A percentile compares a stretch with the other conserved stretches of the same genome.
phyloP scores from a whole-genome alignment of 768 basidiomycete genomes.

The Leccinum rimulosum region DNA sequence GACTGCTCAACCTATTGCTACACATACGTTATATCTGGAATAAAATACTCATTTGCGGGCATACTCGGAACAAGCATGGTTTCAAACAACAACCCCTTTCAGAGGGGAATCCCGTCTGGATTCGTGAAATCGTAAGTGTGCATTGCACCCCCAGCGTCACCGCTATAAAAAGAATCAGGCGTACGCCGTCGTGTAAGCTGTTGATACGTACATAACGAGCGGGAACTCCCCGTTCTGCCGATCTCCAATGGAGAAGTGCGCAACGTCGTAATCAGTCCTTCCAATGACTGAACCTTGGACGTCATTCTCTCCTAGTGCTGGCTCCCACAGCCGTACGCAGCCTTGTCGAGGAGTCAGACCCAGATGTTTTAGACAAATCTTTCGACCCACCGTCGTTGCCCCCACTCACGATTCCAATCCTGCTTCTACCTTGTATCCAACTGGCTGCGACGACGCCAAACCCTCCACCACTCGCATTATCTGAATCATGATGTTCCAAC shows the following conservation, averaged over 20 bases:
- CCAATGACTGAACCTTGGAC: constrained; percentile 50
- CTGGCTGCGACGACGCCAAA: constrained; percentile 52
- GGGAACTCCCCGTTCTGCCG: constrained; percentile 48
- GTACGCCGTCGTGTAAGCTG: background rate
- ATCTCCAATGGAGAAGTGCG: constrained; percentile 59
- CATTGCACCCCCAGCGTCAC: constrained; percentile 49
- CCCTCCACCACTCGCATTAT: constrained; percentile 23
- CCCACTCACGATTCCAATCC: constrained; percentile 55
- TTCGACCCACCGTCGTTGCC: constrained; percentile 57
- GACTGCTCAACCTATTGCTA: background rate
- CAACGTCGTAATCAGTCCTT: constrained; percentile 55
- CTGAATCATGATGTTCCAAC: constrained; percentile 46
- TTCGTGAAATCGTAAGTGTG: constrained; percentile 41
- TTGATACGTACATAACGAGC: constrained; percentile 56
- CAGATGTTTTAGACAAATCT: background rate
- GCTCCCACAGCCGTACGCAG: constrained; percentile 70
- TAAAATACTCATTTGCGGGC: constrained; percentile 7
- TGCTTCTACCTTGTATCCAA: constrained; percentile 48
- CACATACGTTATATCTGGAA: constrained; percentile 1
- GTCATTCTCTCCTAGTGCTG: constrained; percentile 38
- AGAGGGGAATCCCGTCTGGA: constrained; percentile 19
- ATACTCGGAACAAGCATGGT: constrained; percentile 2
- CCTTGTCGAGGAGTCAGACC: constrained; percentile 38
- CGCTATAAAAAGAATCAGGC: constrained; percentile 36
- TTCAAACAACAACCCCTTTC: background rate